Conservation (phyloP, 202 grass and related monocot species). For the Carex sylvatica region DNA sequence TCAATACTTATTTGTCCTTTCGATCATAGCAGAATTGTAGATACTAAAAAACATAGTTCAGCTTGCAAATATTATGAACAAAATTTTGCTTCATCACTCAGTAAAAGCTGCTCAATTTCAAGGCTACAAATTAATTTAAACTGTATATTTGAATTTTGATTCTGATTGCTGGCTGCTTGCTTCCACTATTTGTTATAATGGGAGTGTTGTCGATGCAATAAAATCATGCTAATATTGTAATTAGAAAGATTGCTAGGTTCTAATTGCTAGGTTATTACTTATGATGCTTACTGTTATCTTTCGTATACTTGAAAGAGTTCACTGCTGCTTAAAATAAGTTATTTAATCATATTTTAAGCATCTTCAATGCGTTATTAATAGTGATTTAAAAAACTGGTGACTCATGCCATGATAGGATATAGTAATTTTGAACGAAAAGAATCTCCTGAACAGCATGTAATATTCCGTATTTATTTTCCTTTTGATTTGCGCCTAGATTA, state of each 20-base stretch:
- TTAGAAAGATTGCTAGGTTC: neutral
- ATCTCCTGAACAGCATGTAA: neutral
- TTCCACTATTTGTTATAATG: neutral
- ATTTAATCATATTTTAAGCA: neutral
- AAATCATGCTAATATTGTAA: neutral
- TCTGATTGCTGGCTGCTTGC: neutral
- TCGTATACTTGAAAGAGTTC: neutral
- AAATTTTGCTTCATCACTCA: neutral
- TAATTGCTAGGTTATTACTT: neutral
- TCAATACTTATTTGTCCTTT: neutral
- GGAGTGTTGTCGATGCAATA: neutral
- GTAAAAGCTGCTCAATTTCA: conserved; percentile 1
- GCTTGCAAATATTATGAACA: conserved; percentile 10
- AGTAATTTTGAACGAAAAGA: neutral
- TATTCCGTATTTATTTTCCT: neutral
- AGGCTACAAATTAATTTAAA: neutral
- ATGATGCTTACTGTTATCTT: neutral
- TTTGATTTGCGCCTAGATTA: neutral
- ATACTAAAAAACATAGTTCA: neutral
- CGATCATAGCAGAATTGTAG: neutral
- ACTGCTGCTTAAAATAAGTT: neutral
- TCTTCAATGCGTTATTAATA: neutral
- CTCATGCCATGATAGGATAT: neutral
- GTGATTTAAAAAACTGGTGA: neutral
- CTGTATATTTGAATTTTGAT: neutral